phyloP scores from a whole-genome alignment of 202 grass and related monocot genomes.

The Eragrostis tef region DNA sequence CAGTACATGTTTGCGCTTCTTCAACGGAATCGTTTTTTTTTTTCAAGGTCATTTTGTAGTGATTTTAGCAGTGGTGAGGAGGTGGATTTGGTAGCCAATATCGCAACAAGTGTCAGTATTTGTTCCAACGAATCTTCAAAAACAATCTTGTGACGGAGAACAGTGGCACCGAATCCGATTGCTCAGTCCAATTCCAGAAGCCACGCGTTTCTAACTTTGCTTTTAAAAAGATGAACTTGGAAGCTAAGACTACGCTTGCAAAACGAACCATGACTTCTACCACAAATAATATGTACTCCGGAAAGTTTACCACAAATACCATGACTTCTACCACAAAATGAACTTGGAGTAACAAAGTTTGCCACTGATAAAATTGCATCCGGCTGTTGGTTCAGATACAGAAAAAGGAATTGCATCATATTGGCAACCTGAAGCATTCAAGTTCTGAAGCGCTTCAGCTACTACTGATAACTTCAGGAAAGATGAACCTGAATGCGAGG shows the following conservation, averaged over 20 bases:
- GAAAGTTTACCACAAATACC: too few species aligned
- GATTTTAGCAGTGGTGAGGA: constrained; percentile 19
- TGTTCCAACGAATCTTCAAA: constrained; percentile 50
- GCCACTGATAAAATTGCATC: too few species aligned
- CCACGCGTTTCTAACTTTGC: background rate
- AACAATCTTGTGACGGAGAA: constrained; percentile 30
- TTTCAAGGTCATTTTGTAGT: constrained; percentile 6
- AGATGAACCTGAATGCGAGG: background rate
- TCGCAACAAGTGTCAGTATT: constrained; percentile 38
- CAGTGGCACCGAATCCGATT: constrained; percentile 5
- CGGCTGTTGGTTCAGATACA: too few species aligned
- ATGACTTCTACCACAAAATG: too few species aligned
- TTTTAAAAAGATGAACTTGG: constrained; percentile 6
- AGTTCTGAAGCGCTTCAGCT: too few species aligned
- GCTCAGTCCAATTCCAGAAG: constrained; percentile 6
- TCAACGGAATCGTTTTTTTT: background rate
- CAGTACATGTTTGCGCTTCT: background rate
- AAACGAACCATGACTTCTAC: too few species aligned
- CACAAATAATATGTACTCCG: too few species aligned
- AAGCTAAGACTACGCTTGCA: too few species aligned
- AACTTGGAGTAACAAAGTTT: too few species aligned
- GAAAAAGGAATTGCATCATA: too few species aligned
- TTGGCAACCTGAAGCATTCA: too few species aligned
- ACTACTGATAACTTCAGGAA: too few species aligned
- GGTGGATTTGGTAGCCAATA: constrained; percentile 53